These are phyloP conservation scores for Pelargonium nanum DNA, from an alignment of 345 rosid species.

Conservation along the genomic window DNA sequence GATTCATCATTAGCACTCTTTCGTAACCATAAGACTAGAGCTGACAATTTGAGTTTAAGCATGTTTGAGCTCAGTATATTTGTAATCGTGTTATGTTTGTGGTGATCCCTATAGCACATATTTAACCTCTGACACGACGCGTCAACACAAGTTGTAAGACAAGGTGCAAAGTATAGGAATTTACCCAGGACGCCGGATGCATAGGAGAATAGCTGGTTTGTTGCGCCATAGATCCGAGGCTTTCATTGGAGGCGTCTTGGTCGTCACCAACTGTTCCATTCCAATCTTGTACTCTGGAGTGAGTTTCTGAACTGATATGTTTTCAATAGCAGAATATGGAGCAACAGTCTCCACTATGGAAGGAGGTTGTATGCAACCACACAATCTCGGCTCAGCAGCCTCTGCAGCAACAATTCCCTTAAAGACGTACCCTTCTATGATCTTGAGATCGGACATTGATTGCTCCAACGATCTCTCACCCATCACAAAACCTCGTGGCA, in stretches of 20 bases:
- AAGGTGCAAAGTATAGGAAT: too few species aligned
- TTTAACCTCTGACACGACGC: too few species aligned
- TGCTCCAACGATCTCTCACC: slow-evolving; percentile 29
- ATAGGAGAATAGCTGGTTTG: slow-evolving; percentile 47
- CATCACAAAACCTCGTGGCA: slow-evolving; percentile 10
- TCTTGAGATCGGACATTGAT: slow-evolving; percentile 40
- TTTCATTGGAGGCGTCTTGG: slow-evolving; percentile 51
- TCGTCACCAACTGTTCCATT: slow-evolving; percentile 41
- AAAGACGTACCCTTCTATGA: slow-evolving; percentile 47
- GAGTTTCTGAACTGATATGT: slow-evolving; percentile 36
- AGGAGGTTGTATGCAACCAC: slow-evolving; percentile 51
- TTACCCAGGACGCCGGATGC: slow-evolving; percentile 58
- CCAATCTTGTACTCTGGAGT: slow-evolving; percentile 50
- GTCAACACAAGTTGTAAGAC: too few species aligned
- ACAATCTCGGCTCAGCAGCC: slow-evolving; percentile 43
- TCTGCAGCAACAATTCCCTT: slow-evolving; percentile 56
- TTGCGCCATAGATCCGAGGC: slow-evolving; percentile 50
- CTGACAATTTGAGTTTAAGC: too few species aligned
- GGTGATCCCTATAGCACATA: too few species aligned
- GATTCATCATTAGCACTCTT: too few species aligned
- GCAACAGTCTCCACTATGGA: slow-evolving; percentile 36
- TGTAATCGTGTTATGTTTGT: too few species aligned
- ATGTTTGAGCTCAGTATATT: too few species aligned
- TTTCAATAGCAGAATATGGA: slow-evolving; percentile 35
- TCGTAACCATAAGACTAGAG: too few species aligned